Evolutionary conservation across 129 eudicot species (phyloP), one percentile per base, ranked within the genome.

Genomic region (Flaveria brownii): DNA sequence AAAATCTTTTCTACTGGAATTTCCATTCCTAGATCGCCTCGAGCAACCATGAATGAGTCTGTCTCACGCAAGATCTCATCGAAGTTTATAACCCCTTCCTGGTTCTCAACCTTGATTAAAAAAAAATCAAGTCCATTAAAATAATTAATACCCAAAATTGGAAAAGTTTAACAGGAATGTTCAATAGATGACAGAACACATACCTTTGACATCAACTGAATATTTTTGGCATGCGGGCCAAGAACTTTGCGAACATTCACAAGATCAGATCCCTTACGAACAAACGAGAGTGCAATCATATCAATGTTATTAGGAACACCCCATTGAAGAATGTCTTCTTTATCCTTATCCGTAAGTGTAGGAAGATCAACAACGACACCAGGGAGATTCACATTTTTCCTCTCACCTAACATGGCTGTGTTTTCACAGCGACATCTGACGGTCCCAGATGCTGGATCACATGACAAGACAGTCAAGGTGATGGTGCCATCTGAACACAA

Each of bases 401-500:
- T 82, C 82, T 92, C 96, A 57, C 98, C 94, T 43, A 92, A 75
- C 87, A 86, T 79, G 57, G 98, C 98, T 11, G 96, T 92, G 81
- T 92, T 92, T 66, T 89, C 90, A 54, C 96, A 92, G 1, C 94
- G 91, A 33, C 98, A 92, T 82, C 84, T 88, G 77, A 92, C 98
- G 1, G 96, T 89, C 36, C 98, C 98, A 51, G 86, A 73, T 45
- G 78, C 85, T 1, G 87, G 57, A 75, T 88, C 92, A 80, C 98
- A 92, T 9, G 94, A 90, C 68, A 92, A 20, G 18, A 90, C 98
- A 0, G 87, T 80, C 61, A 92, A 80, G 55, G 96, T 87, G 75
- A 92, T 88, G 43, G 98, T 92, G 61, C 98, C 98, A 82, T 92
- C 98, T 6, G 98, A 90, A 86, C 98, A 92, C 79, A 92, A 81